These are phyloP conservation scores for Cladophialophora psammophila DNA, from an alignment of 2,329 filamentous ascomycete species.

Conservation along the genomic window DNA sequence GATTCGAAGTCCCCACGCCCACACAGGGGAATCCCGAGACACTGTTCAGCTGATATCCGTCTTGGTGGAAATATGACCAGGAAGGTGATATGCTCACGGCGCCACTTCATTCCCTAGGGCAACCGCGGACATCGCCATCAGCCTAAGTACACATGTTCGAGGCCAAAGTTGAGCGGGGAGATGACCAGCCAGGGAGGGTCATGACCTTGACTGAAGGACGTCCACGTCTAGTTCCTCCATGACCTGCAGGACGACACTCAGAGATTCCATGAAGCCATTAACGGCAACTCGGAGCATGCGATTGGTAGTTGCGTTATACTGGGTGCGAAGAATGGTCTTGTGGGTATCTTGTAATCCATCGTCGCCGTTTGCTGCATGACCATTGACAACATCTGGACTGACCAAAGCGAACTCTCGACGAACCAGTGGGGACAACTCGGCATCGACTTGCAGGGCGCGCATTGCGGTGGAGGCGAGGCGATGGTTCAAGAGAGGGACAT, in stretches of 20 bases:
- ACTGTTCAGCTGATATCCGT: neutral
- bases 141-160: neutral
- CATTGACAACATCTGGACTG: constrained; percentile 31
- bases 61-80: neutral
- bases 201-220: constrained; percentile 62
- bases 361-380: constrained; percentile 39
- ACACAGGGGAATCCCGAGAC: neutral
- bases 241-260: constrained; percentile 82
- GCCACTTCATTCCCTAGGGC: neutral
- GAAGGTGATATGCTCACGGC: neutral
- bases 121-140: neutral
- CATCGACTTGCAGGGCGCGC: constrained; percentile 80
- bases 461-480: constrained; percentile 80
- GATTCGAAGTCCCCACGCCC: neutral
- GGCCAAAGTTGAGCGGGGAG: neutral
- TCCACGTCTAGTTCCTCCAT: constrained; percentile 92
- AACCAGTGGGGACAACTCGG: constrained; percentile 86
- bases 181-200: neutral
- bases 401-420: constrained; percentile 71
- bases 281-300: constrained; percentile 96
- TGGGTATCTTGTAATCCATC: constrained; percentile 44
- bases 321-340: constrained; percentile 69
- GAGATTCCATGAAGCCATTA: constrained; percentile 93
- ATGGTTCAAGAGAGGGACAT: constrained; percentile 80
- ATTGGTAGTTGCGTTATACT: constrained; percentile 89